Evolutionary conservation across 345 rosid species (phyloP).

Genomic region (Rhizophora apiculata): DNA sequence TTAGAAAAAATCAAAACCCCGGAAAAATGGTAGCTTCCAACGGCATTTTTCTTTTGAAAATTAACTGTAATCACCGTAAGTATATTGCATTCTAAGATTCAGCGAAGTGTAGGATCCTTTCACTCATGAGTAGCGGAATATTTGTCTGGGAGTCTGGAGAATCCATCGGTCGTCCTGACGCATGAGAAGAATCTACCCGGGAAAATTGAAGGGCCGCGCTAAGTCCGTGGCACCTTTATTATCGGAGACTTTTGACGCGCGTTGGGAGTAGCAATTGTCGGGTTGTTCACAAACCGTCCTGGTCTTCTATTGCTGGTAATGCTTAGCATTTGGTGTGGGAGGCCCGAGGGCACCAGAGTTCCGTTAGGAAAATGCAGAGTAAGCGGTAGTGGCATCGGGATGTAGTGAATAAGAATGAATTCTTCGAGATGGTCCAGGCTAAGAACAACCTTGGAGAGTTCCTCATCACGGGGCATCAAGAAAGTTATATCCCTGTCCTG

Average conservation of each 20-base stretch:
- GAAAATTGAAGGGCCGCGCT: constrained; percentile 19
- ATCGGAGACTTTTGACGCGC: constrained; percentile 30
- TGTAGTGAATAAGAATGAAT: constrained; percentile 38
- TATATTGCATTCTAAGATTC: background rate
- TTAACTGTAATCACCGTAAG: background rate
- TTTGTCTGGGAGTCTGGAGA: background rate
- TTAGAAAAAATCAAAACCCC: background rate
- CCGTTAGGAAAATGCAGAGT: constrained; percentile 36
- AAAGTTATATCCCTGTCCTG: constrained; percentile 27
- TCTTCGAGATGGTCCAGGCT: constrained; percentile 18
- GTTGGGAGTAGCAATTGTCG: constrained; percentile 33
- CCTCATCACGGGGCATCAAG: constrained; percentile 32
- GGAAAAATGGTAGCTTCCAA: background rate
- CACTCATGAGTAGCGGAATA: background rate
- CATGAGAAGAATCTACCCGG: background rate
- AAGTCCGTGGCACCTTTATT: constrained; percentile 39
- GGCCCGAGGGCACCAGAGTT: constrained; percentile 30
- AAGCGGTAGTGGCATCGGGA: constrained; percentile 24
- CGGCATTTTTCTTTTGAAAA: background rate
- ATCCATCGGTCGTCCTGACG: background rate
- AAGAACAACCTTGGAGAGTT: constrained; percentile 23
- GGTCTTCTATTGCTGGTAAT: constrained; percentile 22
- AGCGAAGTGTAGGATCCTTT: background rate
- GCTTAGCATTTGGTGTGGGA: constrained; percentile 29
- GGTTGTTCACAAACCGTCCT: constrained; percentile 31